phyloP scores from a whole-genome alignment of 2,329 filamentous ascomycete species.

The Clonostachys sp. region DNA sequence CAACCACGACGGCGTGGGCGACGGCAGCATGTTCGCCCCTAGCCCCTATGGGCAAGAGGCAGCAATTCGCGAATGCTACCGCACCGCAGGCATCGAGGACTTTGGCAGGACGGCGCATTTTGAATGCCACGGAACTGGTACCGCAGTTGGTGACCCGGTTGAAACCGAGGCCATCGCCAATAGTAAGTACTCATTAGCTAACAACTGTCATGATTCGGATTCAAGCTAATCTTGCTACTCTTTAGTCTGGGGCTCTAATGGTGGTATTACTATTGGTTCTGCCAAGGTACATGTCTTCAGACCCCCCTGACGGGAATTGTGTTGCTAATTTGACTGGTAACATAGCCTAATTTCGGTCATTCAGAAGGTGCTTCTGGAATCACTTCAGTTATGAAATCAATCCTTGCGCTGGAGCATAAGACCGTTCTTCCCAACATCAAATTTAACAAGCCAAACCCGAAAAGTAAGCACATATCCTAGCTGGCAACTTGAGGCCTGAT shows the following conservation, averaged over 20 bases:
- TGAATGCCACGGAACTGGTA: constrained; percentile 43
- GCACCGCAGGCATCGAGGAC: constrained; percentile 13
- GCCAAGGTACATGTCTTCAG: constrained; percentile 19
- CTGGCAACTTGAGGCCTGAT: no score
- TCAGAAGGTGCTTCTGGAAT: constrained; percentile 33
- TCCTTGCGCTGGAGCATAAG: constrained; percentile 31
- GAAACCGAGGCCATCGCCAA: constrained; percentile 27
- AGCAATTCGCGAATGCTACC: constrained; percentile 30
- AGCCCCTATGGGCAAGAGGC: constrained; percentile 24
- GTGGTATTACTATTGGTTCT: constrained; percentile 15
- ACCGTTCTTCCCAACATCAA: constrained; percentile 34
- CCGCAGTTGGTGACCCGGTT: constrained; percentile 32
- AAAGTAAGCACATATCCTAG: constrained; percentile 3
- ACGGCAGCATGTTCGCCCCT: constrained; percentile 20
- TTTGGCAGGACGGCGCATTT: constrained; percentile 31
- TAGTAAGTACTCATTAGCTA: no score
- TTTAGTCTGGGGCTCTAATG: constrained; percentile 16
- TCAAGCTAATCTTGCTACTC: no score
- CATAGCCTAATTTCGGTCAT: constrained; percentile 32
- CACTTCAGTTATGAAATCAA: constrained; percentile 33
- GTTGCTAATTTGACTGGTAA: background rate
- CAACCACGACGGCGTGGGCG: constrained; percentile 28
- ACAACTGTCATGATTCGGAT: no score
- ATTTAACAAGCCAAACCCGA: constrained; percentile 27
- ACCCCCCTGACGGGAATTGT: no score